Evolutionary conservation across 768 basidiomycete species (phyloP), one percentile per base, ranked within the genome.

Genomic region (Calocera cornea): DNA sequence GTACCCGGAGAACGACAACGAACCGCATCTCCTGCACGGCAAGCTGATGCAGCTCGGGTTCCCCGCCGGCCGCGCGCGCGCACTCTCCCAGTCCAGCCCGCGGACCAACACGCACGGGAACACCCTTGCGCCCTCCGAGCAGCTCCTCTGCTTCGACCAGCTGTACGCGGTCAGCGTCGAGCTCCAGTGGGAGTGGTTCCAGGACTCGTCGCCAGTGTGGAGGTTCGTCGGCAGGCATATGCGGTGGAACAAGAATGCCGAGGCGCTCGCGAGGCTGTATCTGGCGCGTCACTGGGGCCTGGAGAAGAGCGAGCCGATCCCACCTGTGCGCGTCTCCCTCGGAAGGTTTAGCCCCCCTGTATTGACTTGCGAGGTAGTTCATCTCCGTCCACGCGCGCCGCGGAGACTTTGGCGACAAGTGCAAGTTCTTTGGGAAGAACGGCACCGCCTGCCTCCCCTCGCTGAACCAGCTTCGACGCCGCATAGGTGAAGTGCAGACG

Each of bases 151-250:
- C 64, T 69, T 69, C 60, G 71, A 72, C 64, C 64, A 64, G 33
- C 49, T 72, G 22, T 72, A 71, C 49, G 70, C 65, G 40, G 64
- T 49, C 34, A 44, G 41, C 19, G 60, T 67, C 12, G 64, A 47
- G 3, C 44, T 24, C 19, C 64, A 64, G 24, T 65, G 34, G 16
- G 72, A 72, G 65, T 70, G 72, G 33, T 72, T 74, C 66, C 41
- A 64, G 69, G 68, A 69, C 11, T 71, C 65, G 34, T 64, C 63
- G 19, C 71, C 68, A 2, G 70, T 68, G 7, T 74, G 73, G 73
- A 34, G 67, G 16, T 40, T 50, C 16, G 70, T 73, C 16, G 73
- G 68, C 1, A 34, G 66, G 31, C 68, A 74, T 66, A 49, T 66
- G 14, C 72, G 67, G 54, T 72, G 41, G 68, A 68, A n/a, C 29